phyloP scores from a whole-genome alignment of 371 early-diverging fungal species.

The Sporodiniella umbellata region DNA sequence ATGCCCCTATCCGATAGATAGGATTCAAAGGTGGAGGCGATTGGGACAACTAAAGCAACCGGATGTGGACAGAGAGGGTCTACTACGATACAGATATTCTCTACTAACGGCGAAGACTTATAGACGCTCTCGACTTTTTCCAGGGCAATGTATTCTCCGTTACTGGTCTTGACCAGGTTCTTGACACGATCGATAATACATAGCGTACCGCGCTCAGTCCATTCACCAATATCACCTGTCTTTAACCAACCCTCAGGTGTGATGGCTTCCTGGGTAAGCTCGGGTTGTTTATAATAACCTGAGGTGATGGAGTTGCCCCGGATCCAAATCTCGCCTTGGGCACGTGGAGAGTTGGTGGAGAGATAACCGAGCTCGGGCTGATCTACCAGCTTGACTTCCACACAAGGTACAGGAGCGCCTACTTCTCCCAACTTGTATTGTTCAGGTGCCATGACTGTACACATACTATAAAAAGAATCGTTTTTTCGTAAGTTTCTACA shows the following conservation, averaged over 20 bases:
- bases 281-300: slow-evolving; percentile 69
- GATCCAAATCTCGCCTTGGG: slow-evolving; percentile 87
- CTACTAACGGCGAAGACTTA: slow-evolving; percentile 71
- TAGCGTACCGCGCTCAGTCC: slow-evolving; percentile 66
- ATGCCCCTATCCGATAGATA: slow-evolving; percentile 19
- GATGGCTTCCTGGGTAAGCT: slow-evolving; percentile 71
- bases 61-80: slow-evolving; percentile 65
- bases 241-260: slow-evolving; percentile 85
- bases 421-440: slow-evolving; percentile 64
- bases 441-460: slow-evolving; percentile 64
- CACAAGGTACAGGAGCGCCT: slow-evolving; percentile 82
- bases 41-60: slow-evolving; percentile 73
- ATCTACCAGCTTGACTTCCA: slow-evolving; percentile 88
- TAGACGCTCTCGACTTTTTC: slow-evolving; percentile 96
- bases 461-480: slow-evolving; percentile 45
- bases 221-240: slow-evolving; percentile 93
- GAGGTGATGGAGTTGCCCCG: slow-evolving; percentile 76
- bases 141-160: slow-evolving; percentile 98
- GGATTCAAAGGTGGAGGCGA: slow-evolving; percentile 43
- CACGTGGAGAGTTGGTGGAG: slow-evolving; percentile 61
- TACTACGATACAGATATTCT: slow-evolving; percentile 86
- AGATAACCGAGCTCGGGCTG: slow-evolving; percentile 79
- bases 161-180: slow-evolving; percentile 73
- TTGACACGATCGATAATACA: slow-evolving; percentile 80
- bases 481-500: too few relatives aligned